Evolutionary conservation across 2,329 filamentous ascomycete species (phyloP).

Genomic region (Talaromyces sp.): DNA sequence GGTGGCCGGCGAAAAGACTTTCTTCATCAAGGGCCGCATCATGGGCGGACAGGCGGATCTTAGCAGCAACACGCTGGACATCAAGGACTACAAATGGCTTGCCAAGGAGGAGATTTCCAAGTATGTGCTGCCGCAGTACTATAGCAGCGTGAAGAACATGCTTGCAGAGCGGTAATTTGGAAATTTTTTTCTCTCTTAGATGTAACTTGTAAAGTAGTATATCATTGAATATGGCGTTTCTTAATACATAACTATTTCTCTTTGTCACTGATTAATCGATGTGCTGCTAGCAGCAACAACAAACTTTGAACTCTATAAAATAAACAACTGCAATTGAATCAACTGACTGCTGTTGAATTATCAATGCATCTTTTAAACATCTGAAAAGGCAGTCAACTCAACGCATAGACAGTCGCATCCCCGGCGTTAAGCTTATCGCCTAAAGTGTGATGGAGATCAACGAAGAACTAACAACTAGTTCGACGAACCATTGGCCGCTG

Average conservation of each 20-base stretch:
- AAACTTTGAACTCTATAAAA: background rate
- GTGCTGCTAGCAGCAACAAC: background rate
- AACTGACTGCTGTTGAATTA: too few relatives aligned
- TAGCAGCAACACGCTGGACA: conserved; percentile 63
- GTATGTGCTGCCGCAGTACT: conserved; percentile 65
- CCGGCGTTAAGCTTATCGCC: background rate
- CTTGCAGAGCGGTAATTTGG: conserved; percentile 64
- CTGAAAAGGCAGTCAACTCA: too few relatives aligned
- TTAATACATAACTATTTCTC: background rate
- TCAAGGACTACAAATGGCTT: conserved; percentile 87
- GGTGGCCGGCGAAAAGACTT: conserved; percentile 69
- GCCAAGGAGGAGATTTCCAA: conserved; percentile 79
- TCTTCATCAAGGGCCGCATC: conserved; percentile 94
- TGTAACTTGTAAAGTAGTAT: conserved; percentile 5
- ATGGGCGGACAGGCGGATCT: conserved; percentile 94
- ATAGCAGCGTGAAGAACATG: conserved; percentile 73
- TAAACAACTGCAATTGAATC: too few relatives aligned
- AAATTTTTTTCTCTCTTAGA: conserved; percentile 1
- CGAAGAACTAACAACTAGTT: background rate
- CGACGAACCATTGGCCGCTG: background rate
- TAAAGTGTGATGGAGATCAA: background rate
- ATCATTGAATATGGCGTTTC: conserved; percentile 1
- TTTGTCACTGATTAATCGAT: background rate
- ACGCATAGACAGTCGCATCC: background rate
- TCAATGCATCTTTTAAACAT: background rate